A percentile compares a stretch with the other conserved stretches of the same genome.
Evolutionary conservation across 2,329 filamentous ascomycete species (phyloP).

Genomic region (Colletotrichum orbiculare): DNA sequence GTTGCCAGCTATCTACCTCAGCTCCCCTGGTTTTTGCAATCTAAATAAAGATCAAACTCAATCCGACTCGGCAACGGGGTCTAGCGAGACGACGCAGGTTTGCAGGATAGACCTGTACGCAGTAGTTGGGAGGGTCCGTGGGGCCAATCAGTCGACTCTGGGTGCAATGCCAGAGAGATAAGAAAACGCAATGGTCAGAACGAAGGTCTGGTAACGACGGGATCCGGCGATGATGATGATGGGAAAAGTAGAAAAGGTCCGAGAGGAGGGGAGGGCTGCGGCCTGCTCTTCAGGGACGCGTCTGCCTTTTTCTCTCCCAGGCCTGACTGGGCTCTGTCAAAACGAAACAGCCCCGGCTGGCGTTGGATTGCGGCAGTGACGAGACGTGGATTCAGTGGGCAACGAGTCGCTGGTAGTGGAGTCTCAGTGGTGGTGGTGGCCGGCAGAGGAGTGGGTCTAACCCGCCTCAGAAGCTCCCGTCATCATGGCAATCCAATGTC

Average conservation of each 20-base stretch:
- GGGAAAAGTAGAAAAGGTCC: neutral
- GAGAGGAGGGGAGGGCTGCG: neutral
- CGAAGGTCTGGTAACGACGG: conserved; percentile 5
- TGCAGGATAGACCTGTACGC: conserved; percentile 7
- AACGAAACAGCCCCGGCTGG: conserved; percentile 35
- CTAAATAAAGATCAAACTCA: conserved; percentile 35
- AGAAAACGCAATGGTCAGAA: conserved; percentile 4
- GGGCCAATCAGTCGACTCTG: conserved; percentile 26
- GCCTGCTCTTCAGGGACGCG: conserved; percentile 27
- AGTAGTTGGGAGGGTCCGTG: neutral
- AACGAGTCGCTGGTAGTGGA: conserved; percentile 27
- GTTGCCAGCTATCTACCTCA: conserved; percentile 30
- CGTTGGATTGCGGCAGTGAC: conserved; percentile 35
- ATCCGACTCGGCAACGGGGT: conserved; percentile 34
- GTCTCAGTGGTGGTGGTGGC: conserved; percentile 19
- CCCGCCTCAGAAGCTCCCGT: conserved; percentile 22
- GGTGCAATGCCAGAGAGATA: conserved; percentile 10
- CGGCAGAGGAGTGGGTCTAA: conserved; percentile 25
- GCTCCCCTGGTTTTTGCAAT: conserved; percentile 32
- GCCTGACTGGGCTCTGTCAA: conserved; percentile 9
- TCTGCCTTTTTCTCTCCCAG: conserved; percentile 28
- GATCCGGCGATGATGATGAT: neutral
- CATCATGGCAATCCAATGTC: neutral
- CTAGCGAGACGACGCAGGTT: conserved; percentile 34
- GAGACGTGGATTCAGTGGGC: conserved; percentile 34